These are phyloP conservation scores for Pestalotiopsis sp. DNA, from an alignment of 2,329 filamentous ascomycete genomes.

Conservation along the genomic window DNA sequence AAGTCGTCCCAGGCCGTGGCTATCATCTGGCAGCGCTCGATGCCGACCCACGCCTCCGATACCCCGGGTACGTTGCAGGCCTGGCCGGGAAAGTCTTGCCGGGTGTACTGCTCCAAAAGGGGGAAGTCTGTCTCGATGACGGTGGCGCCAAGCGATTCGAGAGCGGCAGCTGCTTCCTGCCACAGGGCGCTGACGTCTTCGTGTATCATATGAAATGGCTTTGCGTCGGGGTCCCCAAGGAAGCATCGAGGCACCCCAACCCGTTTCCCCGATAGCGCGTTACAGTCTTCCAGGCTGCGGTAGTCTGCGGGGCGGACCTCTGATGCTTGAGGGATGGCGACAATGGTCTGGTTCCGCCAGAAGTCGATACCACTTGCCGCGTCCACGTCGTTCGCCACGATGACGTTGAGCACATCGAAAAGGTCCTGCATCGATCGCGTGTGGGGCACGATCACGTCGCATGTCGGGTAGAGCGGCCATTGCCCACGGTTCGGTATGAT, in stretches of 20 bases:
- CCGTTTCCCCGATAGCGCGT: background rate
- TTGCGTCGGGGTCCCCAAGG: background rate
- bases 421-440: slow-evolving; percentile 53
- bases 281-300: background rate
- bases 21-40: background rate
- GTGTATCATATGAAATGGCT: background rate
- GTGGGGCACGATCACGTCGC: slow-evolving; percentile 57
- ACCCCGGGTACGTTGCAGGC: background rate
- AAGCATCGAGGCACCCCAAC: background rate
- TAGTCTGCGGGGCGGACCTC: background rate
- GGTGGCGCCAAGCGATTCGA: slow-evolving; percentile 1
- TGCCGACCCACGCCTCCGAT: background rate
- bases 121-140: background rate
- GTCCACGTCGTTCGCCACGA: slow-evolving; percentile 42
- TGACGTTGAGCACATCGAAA: slow-evolving; percentile 49
- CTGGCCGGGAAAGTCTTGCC: background rate
- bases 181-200: background rate
- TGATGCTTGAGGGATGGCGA: background rate
- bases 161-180: background rate
- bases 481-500: slow-evolving; percentile 53
- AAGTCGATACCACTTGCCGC: background rate
- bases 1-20: slow-evolving; percentile 3
- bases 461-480: slow-evolving; percentile 59
- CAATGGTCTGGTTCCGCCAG: background rate
- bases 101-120: background rate